Evolutionary conservation across 148 eudicot species (phyloP), one percentile per base, ranked within the genome.

Genomic region (Dysphania ambrosioides): DNA sequence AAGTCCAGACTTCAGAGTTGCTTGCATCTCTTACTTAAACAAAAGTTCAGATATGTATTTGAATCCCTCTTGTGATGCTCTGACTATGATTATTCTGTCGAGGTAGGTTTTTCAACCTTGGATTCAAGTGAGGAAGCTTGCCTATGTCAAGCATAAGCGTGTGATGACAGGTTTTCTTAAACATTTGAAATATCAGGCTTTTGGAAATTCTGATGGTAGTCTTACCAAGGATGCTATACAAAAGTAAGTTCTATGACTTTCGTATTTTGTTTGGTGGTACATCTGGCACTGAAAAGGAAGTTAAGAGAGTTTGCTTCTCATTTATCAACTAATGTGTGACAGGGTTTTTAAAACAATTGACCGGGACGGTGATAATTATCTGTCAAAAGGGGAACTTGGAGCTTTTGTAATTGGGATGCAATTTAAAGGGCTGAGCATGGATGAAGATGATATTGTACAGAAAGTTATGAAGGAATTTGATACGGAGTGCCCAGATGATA

Each of bases 101-200:
- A 36, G 81, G 73, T 85, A 93, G 97, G 88, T 91, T 27, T 87
- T 87, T 64, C 98, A 93, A 86, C 98, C 98, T 36, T 85, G 89
- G 91, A 81, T 88, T 57, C 95, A 89, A 78, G 68, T 23, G 49
- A 83, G 98, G 69, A 80, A 74, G 70, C 72, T 93, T 59, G 88
- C 66, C 11, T 91, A 81, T 53, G 86, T 79, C 42, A 89, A 91
- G 77, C 89, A 83, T 73, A 93, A 87, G 83, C 92, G 84, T 71
- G 85, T 88, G 2, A 75, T 86, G 78, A 81, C 94, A 19, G 92
- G 94, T 60, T 74, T 93, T 78, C 82, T 93, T 70, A 85, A 55
- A 75, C 88, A 88, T 38, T 53, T 93, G 68, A 86, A 79, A 72
- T 82, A 19, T 80, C 81, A 78, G 53, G 74, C 94, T 26, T 78